Conservation (phyloP, 192 early-diverging fungal genomes). For the Spizellomyces punctatus region DNA sequence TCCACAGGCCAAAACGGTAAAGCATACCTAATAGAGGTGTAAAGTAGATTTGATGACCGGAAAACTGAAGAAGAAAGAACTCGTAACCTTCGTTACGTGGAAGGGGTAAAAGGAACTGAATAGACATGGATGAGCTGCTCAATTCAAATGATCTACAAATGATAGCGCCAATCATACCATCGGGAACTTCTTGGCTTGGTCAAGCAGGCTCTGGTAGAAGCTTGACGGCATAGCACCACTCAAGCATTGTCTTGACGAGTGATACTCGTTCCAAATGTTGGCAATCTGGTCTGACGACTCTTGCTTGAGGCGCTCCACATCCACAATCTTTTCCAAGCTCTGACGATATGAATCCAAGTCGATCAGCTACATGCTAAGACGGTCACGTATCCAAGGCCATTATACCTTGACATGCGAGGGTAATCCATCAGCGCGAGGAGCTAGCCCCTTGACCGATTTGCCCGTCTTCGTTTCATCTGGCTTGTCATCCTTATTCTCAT, state of each 20-base stretch:
- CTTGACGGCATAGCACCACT: conserved; percentile 65
- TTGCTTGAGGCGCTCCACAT: conserved; percentile 35
- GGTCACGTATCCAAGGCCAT: neutral
- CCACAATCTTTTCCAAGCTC: conserved; percentile 43
- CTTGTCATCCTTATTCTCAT: conserved; percentile 4
- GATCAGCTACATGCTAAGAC: neutral
- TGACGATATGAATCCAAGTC: neutral
- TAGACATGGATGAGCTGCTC: neutral
- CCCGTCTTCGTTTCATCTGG: neutral
- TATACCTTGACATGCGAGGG: conserved; percentile 41
- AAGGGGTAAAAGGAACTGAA: conserved; percentile 83
- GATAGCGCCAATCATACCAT: conserved; percentile 40
- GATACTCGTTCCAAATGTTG: conserved; percentile 79
- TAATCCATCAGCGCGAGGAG: neutral
- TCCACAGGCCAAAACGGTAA: too few species aligned
- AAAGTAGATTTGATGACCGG: conserved; percentile 82
- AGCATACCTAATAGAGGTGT: conserved; percentile 57
- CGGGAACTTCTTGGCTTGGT: conserved; percentile 58
- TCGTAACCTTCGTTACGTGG: conserved; percentile 80
- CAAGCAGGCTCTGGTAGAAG: conserved; percentile 61
- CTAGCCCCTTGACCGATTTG: conserved; percentile 1
- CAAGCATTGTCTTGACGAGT: conserved; percentile 59
- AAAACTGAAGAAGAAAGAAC: conserved; percentile 83
- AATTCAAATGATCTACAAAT: neutral
- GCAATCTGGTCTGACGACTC: conserved; percentile 37